These are phyloP conservation scores for Huiozyma sinensis DNA, from an alignment of 805 yeast genomes.

Conservation along the genomic window DNA sequence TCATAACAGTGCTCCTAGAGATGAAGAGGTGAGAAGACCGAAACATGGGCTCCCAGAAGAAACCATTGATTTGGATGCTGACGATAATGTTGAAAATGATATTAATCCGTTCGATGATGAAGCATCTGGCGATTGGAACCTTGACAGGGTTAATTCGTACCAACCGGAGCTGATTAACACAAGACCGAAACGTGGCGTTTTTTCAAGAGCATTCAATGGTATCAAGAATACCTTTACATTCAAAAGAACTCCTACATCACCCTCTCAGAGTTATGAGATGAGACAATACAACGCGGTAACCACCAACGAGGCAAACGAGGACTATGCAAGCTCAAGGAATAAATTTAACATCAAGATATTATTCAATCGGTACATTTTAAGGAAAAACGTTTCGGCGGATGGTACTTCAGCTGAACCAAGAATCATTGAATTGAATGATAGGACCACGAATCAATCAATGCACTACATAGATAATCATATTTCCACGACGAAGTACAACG, in stretches of 20 bases:
- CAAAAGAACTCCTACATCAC: slow-evolving; percentile 2
- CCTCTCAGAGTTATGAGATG: slow-evolving; percentile 23
- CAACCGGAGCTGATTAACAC: slow-evolving; percentile 8
- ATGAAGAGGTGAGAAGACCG: slow-evolving; percentile 1
- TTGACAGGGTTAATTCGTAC: not conserved
- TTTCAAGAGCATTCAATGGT: slow-evolving; percentile 11
- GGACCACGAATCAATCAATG: slow-evolving; percentile 39
- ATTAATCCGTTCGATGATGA: slow-evolving; percentile 19
- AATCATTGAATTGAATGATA: slow-evolving; percentile 57
- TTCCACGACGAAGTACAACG: slow-evolving; percentile 89
- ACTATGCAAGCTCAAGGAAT: slow-evolving; percentile 25
- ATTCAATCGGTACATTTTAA: slow-evolving; percentile 27
- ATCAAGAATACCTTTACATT: slow-evolving; percentile 12
- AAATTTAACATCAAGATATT: slow-evolving; percentile 30
- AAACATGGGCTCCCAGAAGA: slow-evolving; percentile 23
- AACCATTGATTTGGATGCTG: slow-evolving; percentile 25
- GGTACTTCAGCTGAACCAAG: slow-evolving; percentile 40
- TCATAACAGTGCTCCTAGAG: not conserved
- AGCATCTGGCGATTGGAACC: slow-evolving; percentile 9
- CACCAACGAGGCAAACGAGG: slow-evolving; percentile 15
- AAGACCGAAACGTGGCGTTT: slow-evolving; percentile 10
- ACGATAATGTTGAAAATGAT: slow-evolving; percentile 31
- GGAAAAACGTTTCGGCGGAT: slow-evolving; percentile 17
- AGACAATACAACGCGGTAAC: slow-evolving; percentile 19
- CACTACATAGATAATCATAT: slow-evolving; percentile 74